Evolutionary conservation across 2,329 filamentous ascomycete species (phyloP), one percentile per base, ranked within the genome.

Genomic region (Colletotrichum lindemuthianum): DNA sequence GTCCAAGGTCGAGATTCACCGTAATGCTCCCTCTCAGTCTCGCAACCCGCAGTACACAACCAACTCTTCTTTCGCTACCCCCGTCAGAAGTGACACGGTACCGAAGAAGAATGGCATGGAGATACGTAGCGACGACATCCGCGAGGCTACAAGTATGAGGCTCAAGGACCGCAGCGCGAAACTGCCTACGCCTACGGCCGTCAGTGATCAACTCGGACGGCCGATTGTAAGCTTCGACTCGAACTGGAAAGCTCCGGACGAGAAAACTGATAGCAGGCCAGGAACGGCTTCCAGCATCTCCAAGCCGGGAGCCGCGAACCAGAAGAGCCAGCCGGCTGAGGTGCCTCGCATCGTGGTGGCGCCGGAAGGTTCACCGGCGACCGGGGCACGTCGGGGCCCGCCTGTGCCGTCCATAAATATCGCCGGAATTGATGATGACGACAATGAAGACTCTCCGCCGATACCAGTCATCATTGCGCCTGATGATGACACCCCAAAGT

Each of bases 151-250:
- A 8, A 96, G 92, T 78, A 96, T 96, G 87, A 90, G 84, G 75
- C 82, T 96, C 68, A 93, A 89, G 75, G 93, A 97, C 77, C 90
- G 94, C 73, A 97, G 93, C 78, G 79, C 89, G 61, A 96, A 92
- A 75, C 83, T 98, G 67, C 95, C 94, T 34, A 95, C 91, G 73
- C 95, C 95, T 69, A 92, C 92, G 59, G 90, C 92, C 73, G 94
- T 98, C 77, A 97, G 93, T 81, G 91, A 97, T 80, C 91, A 86
- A 74, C 91, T 92, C 71, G 93, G 93, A 71, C 89, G 95, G 75
- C 95, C 95, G 68, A 98, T 98, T 83, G 95, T 98, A 84, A 98
- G 95, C 85, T 98, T 98, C 84, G 87, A 97, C 79, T 87, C 87
- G 73, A 87, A 90, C 75, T 97, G 92, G 89, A 91, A 88, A 83